Evolutionary conservation across 2,329 filamentous ascomycete genomes (phyloP).

Genomic region (Colletotrichum sp.): DNA sequence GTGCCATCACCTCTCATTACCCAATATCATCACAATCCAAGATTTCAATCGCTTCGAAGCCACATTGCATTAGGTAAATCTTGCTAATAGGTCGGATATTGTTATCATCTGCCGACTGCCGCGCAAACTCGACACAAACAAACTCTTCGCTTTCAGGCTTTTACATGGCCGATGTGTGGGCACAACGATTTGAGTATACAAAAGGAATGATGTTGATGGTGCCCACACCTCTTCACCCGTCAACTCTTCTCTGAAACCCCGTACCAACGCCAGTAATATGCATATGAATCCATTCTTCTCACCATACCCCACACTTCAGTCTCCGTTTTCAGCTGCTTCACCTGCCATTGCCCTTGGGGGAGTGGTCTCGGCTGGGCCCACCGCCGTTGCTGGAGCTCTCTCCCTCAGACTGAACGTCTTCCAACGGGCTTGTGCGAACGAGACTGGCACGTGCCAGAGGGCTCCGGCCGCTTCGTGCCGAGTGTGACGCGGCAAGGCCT

Average conservation of each 20-base stretch:
- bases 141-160: neutral
- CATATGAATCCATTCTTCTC: neutral
- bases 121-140: neutral
- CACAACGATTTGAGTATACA: neutral
- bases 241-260: neutral
- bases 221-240: neutral
- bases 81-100: constrained; percentile 1
- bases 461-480: constrained; percentile 37
- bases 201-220: neutral
- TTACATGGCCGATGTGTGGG: neutral
- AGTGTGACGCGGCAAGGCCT: constrained; percentile 21
- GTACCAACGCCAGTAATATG: neutral
- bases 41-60: neutral
- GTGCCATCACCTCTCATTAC: neutral
- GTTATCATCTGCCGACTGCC: neutral
- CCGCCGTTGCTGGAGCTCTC: constrained; percentile 24
- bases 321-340: neutral
- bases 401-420: constrained; percentile 34
- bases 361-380: constrained; percentile 7
- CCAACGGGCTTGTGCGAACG: constrained; percentile 30
- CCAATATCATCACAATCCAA: neutral
- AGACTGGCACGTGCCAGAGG: constrained; percentile 42
- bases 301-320: neutral
- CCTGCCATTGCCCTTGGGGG: neutral
- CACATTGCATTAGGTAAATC: constrained; percentile 12